phyloP scores from a whole-genome alignment of 2,329 filamentous ascomycete species.

The Pseudocercospora crystallina region DNA sequence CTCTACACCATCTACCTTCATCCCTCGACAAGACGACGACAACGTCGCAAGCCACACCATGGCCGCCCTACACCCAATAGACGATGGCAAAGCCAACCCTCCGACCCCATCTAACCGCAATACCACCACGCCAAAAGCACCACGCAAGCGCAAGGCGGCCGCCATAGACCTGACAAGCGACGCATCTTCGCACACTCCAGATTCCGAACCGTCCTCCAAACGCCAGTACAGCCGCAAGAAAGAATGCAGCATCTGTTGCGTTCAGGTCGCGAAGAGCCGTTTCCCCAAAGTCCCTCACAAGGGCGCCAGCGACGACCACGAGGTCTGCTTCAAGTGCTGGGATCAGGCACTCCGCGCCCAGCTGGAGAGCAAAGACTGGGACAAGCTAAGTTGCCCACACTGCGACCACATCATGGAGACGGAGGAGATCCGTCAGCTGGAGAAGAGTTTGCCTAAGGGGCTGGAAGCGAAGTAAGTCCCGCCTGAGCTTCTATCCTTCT shows the following conservation, averaged over 20 bases:
- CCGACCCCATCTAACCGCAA: too few relatives aligned
- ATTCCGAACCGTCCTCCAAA: too few relatives aligned
- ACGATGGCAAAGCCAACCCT: too few relatives aligned
- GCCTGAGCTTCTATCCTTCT: too few relatives aligned
- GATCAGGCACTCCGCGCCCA: conserved; percentile 2
- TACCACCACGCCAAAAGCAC: too few relatives aligned
- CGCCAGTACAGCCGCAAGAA: neutral
- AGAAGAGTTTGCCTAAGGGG: neutral
- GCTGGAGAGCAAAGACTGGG: conserved; percentile 8
- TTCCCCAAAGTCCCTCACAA: conserved; percentile 1
- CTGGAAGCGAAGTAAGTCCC: conserved; percentile 3
- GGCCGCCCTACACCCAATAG: too few relatives aligned
- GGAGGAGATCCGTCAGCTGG: neutral
- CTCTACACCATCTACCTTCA: too few relatives aligned
- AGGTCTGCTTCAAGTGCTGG: conserved; percentile 6
- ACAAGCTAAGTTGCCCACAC: conserved; percentile 7
- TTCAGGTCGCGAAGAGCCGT: neutral
- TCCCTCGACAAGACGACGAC: too few relatives aligned
- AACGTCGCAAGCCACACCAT: too few relatives aligned
- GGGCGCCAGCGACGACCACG: neutral
- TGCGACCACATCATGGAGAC: neutral
- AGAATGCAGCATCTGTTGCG: conserved; percentile 10
- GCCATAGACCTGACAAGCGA: too few relatives aligned
- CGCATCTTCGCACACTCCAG: too few relatives aligned
- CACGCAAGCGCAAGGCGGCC: too few relatives aligned